These are phyloP conservation scores for Coniella lustricola DNA, from an alignment of 2,329 filamentous ascomycete species.

Conservation along the genomic window DNA sequence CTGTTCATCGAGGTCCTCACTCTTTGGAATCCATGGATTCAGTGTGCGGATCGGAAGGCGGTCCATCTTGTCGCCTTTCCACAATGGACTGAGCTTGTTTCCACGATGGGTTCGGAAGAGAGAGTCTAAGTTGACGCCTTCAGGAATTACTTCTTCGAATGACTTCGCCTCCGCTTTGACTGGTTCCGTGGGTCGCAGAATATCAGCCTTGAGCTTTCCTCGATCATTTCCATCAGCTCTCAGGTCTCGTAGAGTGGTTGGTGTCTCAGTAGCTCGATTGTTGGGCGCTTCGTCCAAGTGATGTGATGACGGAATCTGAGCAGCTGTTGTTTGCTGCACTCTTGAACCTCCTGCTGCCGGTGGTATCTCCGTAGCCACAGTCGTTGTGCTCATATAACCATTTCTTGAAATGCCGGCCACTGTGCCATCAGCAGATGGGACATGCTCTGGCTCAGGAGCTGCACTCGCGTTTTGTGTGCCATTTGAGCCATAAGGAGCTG, in stretches of 20 bases:
- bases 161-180: background rate
- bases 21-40: background rate
- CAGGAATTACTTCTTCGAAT: constrained; percentile 1
- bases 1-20: background rate
- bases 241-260: background rate
- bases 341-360: background rate
- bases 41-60: background rate
- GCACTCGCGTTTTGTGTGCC: background rate
- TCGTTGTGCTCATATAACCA: background rate
- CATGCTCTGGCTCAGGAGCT: background rate
- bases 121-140: constrained; percentile 8
- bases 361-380: background rate
- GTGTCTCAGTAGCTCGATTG: background rate
- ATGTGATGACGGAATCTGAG: background rate
- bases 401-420: background rate
- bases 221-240: background rate
- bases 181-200: background rate
- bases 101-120: constrained; percentile 14
- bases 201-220: background rate
- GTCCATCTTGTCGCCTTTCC: constrained; percentile 11
- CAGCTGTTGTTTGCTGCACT: background rate
- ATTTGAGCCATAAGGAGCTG: background rate
- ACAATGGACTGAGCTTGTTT: constrained; percentile 7
- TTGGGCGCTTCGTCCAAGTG: background rate
- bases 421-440: background rate